Percentiles rank a stretch among this genome's conserved stretches.
phyloP scores from a whole-genome alignment of 805 yeast genomes.

The Nakazawaea molendinolei region DNA sequence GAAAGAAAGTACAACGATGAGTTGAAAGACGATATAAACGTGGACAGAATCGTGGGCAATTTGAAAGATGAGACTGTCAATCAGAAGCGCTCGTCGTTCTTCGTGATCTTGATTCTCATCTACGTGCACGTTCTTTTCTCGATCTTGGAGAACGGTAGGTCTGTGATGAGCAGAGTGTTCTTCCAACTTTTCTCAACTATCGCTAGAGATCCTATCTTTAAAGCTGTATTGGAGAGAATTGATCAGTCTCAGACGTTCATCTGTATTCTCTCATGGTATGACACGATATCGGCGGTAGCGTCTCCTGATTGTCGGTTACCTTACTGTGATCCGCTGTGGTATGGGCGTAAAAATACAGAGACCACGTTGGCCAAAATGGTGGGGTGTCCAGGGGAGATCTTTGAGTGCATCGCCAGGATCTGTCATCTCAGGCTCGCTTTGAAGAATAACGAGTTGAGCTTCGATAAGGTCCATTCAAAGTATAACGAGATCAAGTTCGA shows the following conservation, averaged over 20 bases:
- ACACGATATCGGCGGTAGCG: conserved; percentile 47
- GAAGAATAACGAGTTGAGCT: conserved; percentile 14
- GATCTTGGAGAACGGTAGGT: conserved; percentile 46
- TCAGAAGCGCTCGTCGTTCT: conserved; percentile 32
- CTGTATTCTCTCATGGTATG: conserved; percentile 53
- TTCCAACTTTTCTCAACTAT: conserved; percentile 43
- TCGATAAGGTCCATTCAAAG: conserved; percentile 15
- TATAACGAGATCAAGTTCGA: conserved; percentile 28
- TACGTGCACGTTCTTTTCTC: conserved; percentile 51
- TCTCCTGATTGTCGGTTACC: conserved; percentile 54
- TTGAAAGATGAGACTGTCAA: conserved; percentile 29
- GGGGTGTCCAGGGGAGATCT: conserved; percentile 58
- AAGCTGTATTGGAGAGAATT: conserved; percentile 34
- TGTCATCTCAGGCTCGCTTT: conserved; percentile 29
- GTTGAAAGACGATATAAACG: conserved; percentile 16
- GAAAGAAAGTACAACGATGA: not conserved
- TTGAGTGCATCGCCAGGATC: conserved; percentile 37
- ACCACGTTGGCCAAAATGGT: conserved; percentile 46
- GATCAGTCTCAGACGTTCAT: conserved; percentile 43
- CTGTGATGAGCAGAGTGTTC: conserved; percentile 42
- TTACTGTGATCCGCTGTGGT: conserved; percentile 46
- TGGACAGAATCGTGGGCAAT: conserved; percentile 28
- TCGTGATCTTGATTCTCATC: conserved; percentile 42
- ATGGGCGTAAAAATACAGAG: conserved; percentile 34
- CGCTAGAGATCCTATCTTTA: conserved; percentile 39